Evolutionary conservation across 441 rosid genomes (phyloP).

Genomic region (Adansonia rubrostipa): DNA sequence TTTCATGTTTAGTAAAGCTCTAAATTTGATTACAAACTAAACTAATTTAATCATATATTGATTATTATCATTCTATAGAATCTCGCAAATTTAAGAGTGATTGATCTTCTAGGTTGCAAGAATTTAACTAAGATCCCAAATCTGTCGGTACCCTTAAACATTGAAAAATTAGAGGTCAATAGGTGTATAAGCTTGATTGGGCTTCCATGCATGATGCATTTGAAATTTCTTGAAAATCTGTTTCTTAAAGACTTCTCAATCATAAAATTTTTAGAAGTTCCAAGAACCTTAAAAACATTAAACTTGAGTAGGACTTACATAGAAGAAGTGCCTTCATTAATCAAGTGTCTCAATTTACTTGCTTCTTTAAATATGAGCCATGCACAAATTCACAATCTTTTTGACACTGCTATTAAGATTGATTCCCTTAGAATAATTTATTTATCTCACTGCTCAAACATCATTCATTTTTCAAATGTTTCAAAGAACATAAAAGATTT

Average conservation of each 20-base stretch:
- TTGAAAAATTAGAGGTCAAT: not conserved
- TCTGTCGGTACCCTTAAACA: not conserved
- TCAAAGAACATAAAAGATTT: not conserved
- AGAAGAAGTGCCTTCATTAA: slow-evolving; percentile 1
- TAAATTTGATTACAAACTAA: not conserved
- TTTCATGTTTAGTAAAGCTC: not conserved
- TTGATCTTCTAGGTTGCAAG: not conserved
- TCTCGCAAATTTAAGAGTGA: not conserved
- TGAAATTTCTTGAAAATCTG: not conserved
- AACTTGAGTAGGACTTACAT: no score
- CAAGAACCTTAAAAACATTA: no score
- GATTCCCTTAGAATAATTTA: not conserved
- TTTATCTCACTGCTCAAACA: not conserved
- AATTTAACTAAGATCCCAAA: not conserved
- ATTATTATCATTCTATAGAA: not conserved
- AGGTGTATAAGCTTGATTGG: not conserved
- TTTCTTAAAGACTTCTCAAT: not conserved
- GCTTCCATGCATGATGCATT: not conserved
- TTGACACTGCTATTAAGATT: slow-evolving; percentile 4
- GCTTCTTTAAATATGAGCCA: not conserved
- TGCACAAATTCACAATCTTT: not conserved
- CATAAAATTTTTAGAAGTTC: no score
- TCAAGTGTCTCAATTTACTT: not conserved
- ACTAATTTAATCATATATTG: not conserved
- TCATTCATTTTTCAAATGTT: not conserved